A percentile compares a stretch with the other conserved stretches of the same genome.
Evolutionary conservation across 768 basidiomycete genomes (phyloP).

Genomic region (Trametes meyenii): DNA sequence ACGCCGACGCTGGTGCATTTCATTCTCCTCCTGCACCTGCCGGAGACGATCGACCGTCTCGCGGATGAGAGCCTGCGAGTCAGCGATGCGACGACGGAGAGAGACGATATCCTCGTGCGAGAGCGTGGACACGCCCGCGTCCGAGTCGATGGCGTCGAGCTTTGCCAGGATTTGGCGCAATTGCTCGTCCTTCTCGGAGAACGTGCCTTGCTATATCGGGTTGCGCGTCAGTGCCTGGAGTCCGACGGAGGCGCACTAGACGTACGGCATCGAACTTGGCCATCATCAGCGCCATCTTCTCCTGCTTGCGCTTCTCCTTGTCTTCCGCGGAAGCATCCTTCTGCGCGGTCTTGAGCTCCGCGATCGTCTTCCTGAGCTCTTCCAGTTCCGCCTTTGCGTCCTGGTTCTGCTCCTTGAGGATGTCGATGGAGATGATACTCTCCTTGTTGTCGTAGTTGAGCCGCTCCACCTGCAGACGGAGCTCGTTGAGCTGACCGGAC

Average conservation of each 20-base stretch:
- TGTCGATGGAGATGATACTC: constrained; percentile 88
- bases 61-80: constrained; percentile 82
- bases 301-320: constrained; percentile 98
- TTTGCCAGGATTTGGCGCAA: constrained; percentile 83
- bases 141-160: constrained; percentile 78
- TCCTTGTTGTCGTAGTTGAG: constrained; percentile 97
- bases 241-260: constrained; percentile 20
- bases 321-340: constrained; percentile 90
- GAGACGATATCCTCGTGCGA: constrained; percentile 77
- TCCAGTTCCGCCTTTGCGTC: constrained; percentile 89
- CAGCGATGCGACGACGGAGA: constrained; percentile 86
- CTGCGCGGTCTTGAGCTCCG: constrained; percentile 78
- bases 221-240: neutral
- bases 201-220: constrained; percentile 73
- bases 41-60: constrained; percentile 90
- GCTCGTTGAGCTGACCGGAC: constrained; percentile 90
- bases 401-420: constrained; percentile 90
- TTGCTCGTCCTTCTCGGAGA: constrained; percentile 95
- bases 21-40: constrained; percentile 91
- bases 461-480: constrained; percentile 88
- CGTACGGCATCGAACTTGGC: constrained; percentile 94
- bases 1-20: constrained; percentile 75
- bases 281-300: constrained; percentile 99
- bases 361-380: constrained; percentile 79
- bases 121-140: constrained; percentile 53